Percentiles rank a stretch among this genome's conserved stretches.
phyloP scores from a whole-genome alignment of 345 rosid genomes.

The Citrus sinensis region DVS_A1.0 CM039166.1:21815001-21815500 shows the following conservation, averaged over 20 bases:
- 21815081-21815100: not conserved
- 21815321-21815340: constrained; percentile 59
- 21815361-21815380: constrained; percentile 49
- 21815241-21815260: constrained; percentile 52
- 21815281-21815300: constrained; percentile 34
- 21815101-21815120: not conserved
- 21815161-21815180: constrained; percentile 14
- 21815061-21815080: not conserved
- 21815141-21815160: not conserved
- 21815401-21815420: constrained; percentile 43
- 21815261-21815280: constrained; percentile 36
- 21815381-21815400: constrained; percentile 37
- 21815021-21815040: not conserved
- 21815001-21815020: not conserved
- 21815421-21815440: constrained; percentile 43
- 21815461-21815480: constrained; percentile 55
- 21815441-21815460: constrained; percentile 45
- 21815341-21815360: constrained; percentile 52
- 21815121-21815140: not conserved
- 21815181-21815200: constrained; percentile 14
- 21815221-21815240: constrained; percentile 37
- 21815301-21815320: constrained; percentile 44
- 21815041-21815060: not conserved
- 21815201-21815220: constrained; percentile 2
- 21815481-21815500: constrained; percentile 49